Conservation (phyloP, 2,329 filamentous ascomycete species). For the Cadophora malorum region DNA sequence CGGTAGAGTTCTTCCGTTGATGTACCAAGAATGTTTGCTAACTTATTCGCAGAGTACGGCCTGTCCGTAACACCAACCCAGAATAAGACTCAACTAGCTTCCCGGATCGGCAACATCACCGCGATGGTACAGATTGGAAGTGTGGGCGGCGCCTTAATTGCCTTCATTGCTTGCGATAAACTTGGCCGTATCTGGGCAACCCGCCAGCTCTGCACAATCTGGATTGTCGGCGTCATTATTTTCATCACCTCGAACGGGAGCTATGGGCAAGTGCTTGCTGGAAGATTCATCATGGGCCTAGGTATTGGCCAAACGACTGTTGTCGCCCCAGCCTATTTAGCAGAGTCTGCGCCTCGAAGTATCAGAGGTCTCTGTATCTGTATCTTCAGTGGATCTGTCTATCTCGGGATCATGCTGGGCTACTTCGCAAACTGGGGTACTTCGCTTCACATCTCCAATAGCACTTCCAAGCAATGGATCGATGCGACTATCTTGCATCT, state of each 20-base stretch:
- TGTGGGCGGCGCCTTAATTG: conserved; percentile 46
- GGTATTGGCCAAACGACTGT: conserved; percentile 48
- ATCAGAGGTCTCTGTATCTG: conserved; percentile 41
- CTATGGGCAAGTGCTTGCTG: conserved; percentile 38
- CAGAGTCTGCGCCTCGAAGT: conserved; percentile 36
- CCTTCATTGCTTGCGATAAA: conserved; percentile 37
- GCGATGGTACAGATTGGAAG: conserved; percentile 50
- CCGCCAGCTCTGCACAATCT: conserved; percentile 36
- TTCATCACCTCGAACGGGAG: conserved; percentile 45
- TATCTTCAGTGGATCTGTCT: conserved; percentile 37
- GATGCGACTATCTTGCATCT: conserved; percentile 75
- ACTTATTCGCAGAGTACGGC: conserved; percentile 31
- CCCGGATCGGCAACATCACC: conserved; percentile 47
- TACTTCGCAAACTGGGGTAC: conserved; percentile 41
- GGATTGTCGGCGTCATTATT: conserved; percentile 42
- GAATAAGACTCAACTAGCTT: conserved; percentile 40
- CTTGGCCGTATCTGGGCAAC: conserved; percentile 40
- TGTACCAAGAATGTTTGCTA: conserved; percentile 18
- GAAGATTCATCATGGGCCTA: conserved; percentile 42
- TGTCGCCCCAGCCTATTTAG: conserved; percentile 49
- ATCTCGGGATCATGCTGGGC: conserved; percentile 39
- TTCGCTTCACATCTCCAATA: conserved; percentile 49
- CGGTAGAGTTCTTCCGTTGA: conserved; percentile 24
- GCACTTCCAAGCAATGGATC: conserved; percentile 55
- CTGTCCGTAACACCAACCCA: conserved; percentile 27